Percentiles rank a stretch among this genome's conserved stretches.
Evolutionary conservation across 768 basidiomycete species (phyloP).

Genomic region (Suillus ampliporus): DNA sequence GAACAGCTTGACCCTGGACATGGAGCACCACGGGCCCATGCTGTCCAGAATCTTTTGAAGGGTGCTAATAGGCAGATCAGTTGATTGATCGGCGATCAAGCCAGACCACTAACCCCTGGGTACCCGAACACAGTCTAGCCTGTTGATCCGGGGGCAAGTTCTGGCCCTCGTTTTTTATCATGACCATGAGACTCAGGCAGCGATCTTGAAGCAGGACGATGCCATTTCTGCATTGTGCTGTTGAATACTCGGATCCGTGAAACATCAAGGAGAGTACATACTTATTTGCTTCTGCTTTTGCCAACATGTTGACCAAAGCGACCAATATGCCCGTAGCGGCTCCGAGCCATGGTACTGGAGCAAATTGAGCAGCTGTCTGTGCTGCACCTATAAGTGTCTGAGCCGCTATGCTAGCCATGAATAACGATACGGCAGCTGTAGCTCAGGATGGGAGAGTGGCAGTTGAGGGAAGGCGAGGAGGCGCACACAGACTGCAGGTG

Average conservation of each 20-base stretch:
- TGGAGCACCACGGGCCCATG: constrained; percentile 52
- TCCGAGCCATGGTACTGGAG: constrained; percentile 53
- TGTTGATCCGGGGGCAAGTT: constrained; percentile 36
- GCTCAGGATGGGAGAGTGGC: no score
- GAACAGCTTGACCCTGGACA: constrained; percentile 47
- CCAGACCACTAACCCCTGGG: constrained; percentile 35
- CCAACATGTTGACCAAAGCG: constrained; percentile 51
- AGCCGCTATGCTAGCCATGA: constrained; percentile 19
- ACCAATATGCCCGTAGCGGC: constrained; percentile 48
- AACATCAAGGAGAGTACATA: constrained; percentile 21
- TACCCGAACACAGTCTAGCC: constrained; percentile 36
- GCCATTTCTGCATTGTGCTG: constrained; percentile 40
- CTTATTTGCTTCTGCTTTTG: constrained; percentile 56
- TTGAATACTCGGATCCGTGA: constrained; percentile 1
- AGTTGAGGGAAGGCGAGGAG: not conserved
- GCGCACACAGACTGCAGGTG: not conserved
- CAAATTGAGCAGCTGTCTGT: constrained; percentile 52
- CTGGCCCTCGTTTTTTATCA: constrained; percentile 42
- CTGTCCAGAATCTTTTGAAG: constrained; percentile 42
- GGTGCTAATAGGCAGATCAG: constrained; percentile 24
- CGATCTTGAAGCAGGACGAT: constrained; percentile 52
- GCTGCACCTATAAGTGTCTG: constrained; percentile 31
- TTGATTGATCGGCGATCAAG: not conserved
- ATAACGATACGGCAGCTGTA: constrained; percentile 20
- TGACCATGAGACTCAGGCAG: constrained; percentile 48